These are phyloP conservation scores for Podospora comata DNA, from an alignment of 495 filamentous ascomycete species.

Conservation along the genomic window DNA sequence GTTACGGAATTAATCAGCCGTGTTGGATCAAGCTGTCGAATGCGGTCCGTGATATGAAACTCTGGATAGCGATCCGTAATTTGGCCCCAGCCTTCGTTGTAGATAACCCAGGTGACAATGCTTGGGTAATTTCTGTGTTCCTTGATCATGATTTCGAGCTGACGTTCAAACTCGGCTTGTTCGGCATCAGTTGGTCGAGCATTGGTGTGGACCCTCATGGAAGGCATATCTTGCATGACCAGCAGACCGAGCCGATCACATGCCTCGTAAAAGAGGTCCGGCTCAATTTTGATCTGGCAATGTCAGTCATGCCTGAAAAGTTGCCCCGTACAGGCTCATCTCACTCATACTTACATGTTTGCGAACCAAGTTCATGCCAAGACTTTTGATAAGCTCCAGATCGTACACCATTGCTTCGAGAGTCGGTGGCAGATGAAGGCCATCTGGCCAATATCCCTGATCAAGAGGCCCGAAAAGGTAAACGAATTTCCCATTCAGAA, in stretches of 20 bases:
- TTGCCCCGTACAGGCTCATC: too few relatives aligned
- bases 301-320: background rate
- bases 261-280: slow-evolving; percentile 62
- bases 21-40: slow-evolving; percentile 57
- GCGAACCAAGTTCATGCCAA: slow-evolving; percentile 65
- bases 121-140: slow-evolving; percentile 62
- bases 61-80: slow-evolving; percentile 50
- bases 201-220: slow-evolving; percentile 42
- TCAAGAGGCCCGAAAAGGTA: slow-evolving; percentile 67
- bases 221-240: slow-evolving; percentile 68
- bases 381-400: slow-evolving; percentile 54
- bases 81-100: slow-evolving; percentile 73
- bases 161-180: slow-evolving; percentile 59
- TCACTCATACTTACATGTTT: slow-evolving; percentile 53
- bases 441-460: slow-evolving; percentile 69
- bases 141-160: slow-evolving; percentile 58
- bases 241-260: slow-evolving; percentile 62
- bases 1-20: slow-evolving; percentile 57
- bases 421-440: slow-evolving; percentile 58
- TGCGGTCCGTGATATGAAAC: slow-evolving; percentile 49
- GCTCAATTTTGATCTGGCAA: slow-evolving; percentile 63
- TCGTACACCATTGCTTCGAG: slow-evolving; percentile 65
- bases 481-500: slow-evolving; percentile 61
- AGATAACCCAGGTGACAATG: slow-evolving; percentile 59
- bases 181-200: slow-evolving; percentile 42